Base-by-base conservation (phyloP, 2,329 filamentous ascomycete species). In the Nemania serpens region DNA sequence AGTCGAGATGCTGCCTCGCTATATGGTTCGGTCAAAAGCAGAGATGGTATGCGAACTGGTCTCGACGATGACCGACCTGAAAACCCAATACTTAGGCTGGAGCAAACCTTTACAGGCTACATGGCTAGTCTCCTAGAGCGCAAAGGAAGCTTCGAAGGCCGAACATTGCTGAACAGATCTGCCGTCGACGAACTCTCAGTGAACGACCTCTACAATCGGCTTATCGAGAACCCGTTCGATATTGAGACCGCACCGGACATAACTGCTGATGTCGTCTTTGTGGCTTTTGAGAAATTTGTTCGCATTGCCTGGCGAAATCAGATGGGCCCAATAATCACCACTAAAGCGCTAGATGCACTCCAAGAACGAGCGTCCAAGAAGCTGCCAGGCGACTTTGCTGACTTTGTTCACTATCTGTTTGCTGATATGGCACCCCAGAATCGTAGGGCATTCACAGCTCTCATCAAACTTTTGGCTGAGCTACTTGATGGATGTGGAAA, bases 241-340 rank as follows among this genome's bases (percentile, higher is more conserved):
- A 83, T 91, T 65, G 90, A 96, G 55, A 81, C 88, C 10, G 87
- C 91, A 1, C 84, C 87, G 0, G 92, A 97, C 61, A 83, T 91
- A 9, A 84, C 88, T 2, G 87, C 94, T 9, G 93, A 97, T 70
- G 88, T 94, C 18, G 83, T 98, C 5, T 96, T 97, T 71, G 90
- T 91, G 25, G 90, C 93, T 0, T 98, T 97, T 73, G 93, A 97
- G 74, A 97, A 96, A 63, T 98, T 97, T 68, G 79, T 97, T 62
- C 88, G 87, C 60, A 88, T 93, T 64, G 93, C 91, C 12, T 98
- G 94, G 94, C 88, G 85, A 61, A 90, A 94, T 66, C 89, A 91
- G 68, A 93, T 97, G 82, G 94, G 94, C 0, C 87, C 91, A 2
- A 86, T 98, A 57, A 87, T 98, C 74, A 87, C 91, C 1, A 82